These are phyloP conservation scores for Erysimum cheiri DNA, from an alignment of 441 rosid species.

Conservation along the genomic window DNA sequence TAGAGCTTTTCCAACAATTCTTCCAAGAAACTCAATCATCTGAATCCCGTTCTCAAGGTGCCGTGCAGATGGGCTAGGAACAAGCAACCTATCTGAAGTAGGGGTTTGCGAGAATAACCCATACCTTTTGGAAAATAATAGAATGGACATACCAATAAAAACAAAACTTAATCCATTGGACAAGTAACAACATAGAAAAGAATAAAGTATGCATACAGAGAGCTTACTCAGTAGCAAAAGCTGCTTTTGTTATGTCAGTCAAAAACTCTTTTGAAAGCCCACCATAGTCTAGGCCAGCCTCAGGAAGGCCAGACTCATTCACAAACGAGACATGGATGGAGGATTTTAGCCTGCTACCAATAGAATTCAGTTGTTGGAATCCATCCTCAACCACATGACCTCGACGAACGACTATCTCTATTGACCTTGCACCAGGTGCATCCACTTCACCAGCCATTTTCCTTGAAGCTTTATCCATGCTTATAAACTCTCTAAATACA, in stretches of 20 bases:
- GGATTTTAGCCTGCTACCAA: slow-evolving; percentile 89
- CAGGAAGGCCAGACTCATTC: slow-evolving; percentile 96
- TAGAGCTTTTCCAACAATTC: slow-evolving; percentile 98
- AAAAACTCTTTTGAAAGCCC: slow-evolving; percentile 97
- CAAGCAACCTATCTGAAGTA: slow-evolving; percentile 83
- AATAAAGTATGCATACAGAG: slow-evolving; percentile 32
- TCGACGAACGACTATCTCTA: slow-evolving; percentile 93
- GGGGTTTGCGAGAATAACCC: slow-evolving; percentile 91
- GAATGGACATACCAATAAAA: slow-evolving; percentile 30
- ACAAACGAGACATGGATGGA: slow-evolving; percentile 97
- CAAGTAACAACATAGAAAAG: slow-evolving; percentile 20
- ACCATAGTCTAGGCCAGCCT: slow-evolving; percentile 99
- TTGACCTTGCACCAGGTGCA: slow-evolving; percentile 87
- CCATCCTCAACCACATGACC: slow-evolving; percentile 98
- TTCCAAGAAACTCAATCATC: slow-evolving; percentile 98
- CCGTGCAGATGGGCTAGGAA: slow-evolving; percentile 89
- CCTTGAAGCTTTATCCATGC: slow-evolving; percentile 90
- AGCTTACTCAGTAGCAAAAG: slow-evolving; percentile 93
- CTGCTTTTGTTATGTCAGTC: slow-evolving; percentile 95
- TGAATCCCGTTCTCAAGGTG: slow-evolving; percentile 85
- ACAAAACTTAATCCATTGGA: slow-evolving; percentile 27
- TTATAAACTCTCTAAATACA: slow-evolving; percentile 93
- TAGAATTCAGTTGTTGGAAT: slow-evolving; percentile 79
- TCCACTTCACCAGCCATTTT: slow-evolving; percentile 91
- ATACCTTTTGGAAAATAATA: slow-evolving; percentile 58